phyloP scores from a whole-genome alignment of 257 asterid species.

The Craterostigma plantagineum region DNA sequence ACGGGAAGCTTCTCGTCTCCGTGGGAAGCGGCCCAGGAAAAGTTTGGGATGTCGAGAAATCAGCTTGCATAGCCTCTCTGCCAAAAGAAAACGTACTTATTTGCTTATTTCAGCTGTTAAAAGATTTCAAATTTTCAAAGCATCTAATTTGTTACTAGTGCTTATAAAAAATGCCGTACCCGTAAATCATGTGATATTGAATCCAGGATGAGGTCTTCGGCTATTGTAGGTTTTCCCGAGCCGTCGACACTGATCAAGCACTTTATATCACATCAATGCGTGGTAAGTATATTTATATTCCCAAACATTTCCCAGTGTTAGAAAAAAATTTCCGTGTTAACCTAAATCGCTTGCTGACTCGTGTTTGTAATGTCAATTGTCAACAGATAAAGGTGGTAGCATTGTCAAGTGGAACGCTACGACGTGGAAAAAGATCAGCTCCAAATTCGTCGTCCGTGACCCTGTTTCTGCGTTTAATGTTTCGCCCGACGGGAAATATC shows the following conservation, averaged over 20 bases:
- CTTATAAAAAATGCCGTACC: too few species aligned
- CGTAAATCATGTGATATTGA: slow-evolving; percentile 5
- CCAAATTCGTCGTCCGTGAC: slow-evolving; percentile 39
- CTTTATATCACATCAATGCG: slow-evolving; percentile 44
- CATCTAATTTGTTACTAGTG: slow-evolving; percentile 3
- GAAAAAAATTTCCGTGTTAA: neutral
- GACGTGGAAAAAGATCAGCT: slow-evolving; percentile 54
- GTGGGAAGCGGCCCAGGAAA: slow-evolving; percentile 85
- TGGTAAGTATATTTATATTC: slow-evolving; percentile 29
- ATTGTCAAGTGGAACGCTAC: slow-evolving; percentile 55
- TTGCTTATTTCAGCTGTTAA: neutral
- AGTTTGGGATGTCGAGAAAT: slow-evolving; percentile 56
- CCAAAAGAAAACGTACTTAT: slow-evolving; percentile 43
- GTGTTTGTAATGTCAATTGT: too few species aligned
- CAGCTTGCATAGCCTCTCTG: slow-evolving; percentile 45
- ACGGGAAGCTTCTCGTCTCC: slow-evolving; percentile 75
- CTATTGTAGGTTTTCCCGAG: slow-evolving; percentile 62
- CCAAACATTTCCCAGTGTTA: neutral
- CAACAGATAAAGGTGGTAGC: slow-evolving; percentile 37
- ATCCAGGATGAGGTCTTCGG: slow-evolving; percentile 64
- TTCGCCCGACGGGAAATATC: slow-evolving; percentile 71
- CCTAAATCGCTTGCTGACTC: neutral
- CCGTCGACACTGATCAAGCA: slow-evolving; percentile 36
- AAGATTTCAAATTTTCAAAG: too few species aligned
- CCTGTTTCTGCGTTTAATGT: slow-evolving; percentile 73